Evolutionary conservation across 1,284 basidiomycete genomes (phyloP).

Genomic region (Bothia castanella): DNA sequence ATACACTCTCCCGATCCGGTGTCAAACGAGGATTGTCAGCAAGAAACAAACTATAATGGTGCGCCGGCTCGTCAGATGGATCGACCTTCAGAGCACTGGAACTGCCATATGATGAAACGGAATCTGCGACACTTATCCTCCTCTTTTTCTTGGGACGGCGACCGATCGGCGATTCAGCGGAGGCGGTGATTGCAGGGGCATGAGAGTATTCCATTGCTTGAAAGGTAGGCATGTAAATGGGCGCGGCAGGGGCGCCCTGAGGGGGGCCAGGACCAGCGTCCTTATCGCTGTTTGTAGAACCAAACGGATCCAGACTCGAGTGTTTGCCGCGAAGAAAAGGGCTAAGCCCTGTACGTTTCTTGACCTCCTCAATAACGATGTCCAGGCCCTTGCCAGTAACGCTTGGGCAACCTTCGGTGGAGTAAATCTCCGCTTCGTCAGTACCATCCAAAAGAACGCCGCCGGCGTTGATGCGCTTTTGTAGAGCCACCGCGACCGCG

Average conservation of each 20-base stretch:
- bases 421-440: slow-evolving; percentile 24
- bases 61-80: slow-evolving; percentile 23
- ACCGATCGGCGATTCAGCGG: slow-evolving; percentile 27
- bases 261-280: slow-evolving; percentile 33
- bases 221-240: slow-evolving; percentile 46
- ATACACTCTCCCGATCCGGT: slow-evolving; percentile 34
- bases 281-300: slow-evolving; percentile 37
- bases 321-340: slow-evolving; percentile 50
- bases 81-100: slow-evolving; percentile 27
- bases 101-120: slow-evolving; percentile 34
- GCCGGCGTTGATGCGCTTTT: slow-evolving; percentile 39
- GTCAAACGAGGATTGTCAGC: slow-evolving; percentile 33
- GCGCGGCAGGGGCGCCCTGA: slow-evolving; percentile 24
- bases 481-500: slow-evolving; percentile 40
- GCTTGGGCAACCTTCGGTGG: slow-evolving; percentile 28
- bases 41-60: slow-evolving; percentile 20
- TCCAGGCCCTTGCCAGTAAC: slow-evolving; percentile 49
- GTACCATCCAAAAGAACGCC: slow-evolving; percentile 32
- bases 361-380: slow-evolving; percentile 46
- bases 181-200: slow-evolving; percentile 30
- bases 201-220: slow-evolving; percentile 45
- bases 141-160: slow-evolving; percentile 35
- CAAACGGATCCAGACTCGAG: slow-evolving; percentile 48
- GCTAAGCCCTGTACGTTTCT: slow-evolving; percentile 45
- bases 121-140: slow-evolving; percentile 36